A percentile compares a stretch with the other conserved stretches of the same genome.
phyloP scores from a whole-genome alignment of 306 rosid genomes.

The Crataegus laevigata region DNA sequence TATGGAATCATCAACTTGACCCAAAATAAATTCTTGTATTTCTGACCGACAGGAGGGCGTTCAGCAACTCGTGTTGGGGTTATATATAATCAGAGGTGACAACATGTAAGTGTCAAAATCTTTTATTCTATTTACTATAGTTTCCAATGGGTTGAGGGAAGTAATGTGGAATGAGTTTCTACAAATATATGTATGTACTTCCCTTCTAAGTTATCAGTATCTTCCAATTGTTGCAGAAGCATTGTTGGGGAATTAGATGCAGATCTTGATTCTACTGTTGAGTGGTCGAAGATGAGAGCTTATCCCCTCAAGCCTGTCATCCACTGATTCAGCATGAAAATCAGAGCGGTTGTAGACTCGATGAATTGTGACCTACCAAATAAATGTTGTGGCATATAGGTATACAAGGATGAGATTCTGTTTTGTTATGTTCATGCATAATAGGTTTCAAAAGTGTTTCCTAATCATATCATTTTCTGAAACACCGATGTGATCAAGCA shows the following conservation, averaged over 20 bases:
- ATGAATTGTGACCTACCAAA: neutral
- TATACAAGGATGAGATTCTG: neutral
- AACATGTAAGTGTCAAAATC: conserved; percentile 56
- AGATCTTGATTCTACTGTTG: conserved; percentile 74
- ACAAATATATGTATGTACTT: neutral
- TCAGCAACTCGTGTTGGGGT: conserved; percentile 81
- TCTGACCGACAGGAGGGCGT: conserved; percentile 81
- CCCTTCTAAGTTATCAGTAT: neutral
- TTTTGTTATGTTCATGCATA: neutral
- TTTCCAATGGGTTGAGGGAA: neutral
- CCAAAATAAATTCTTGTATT: neutral
- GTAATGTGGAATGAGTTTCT: neutral
- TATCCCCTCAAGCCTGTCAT: conserved; percentile 86
- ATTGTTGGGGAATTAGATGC: conserved; percentile 94
- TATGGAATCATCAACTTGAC: too few species aligned
- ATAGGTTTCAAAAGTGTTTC: neutral
- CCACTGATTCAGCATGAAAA: conserved; percentile 37
- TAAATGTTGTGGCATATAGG: neutral
- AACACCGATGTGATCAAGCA: neutral
- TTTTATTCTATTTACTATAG: neutral
- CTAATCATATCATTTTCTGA: neutral
- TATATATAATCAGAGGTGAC: conserved; percentile 93
- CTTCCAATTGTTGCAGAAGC: conserved; percentile 58
- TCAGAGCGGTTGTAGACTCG: neutral
- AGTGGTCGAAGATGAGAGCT: conserved; percentile 77